These are phyloP conservation scores for Rhizopus sp. DNA, from an alignment of 371 early-diverging fungal species.

Conservation along the genomic window DNA sequence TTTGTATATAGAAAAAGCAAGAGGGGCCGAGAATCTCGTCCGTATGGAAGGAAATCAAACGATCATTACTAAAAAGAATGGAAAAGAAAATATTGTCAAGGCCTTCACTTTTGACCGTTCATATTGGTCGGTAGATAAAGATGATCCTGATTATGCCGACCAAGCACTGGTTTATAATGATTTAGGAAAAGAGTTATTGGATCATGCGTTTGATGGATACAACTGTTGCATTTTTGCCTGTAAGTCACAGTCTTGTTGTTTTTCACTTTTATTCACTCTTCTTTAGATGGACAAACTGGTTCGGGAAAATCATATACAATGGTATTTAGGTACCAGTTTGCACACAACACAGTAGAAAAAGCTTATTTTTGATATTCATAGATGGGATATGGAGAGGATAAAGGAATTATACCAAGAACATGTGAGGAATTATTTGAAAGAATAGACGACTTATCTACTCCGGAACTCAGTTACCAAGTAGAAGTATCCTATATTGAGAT, in stretches of 20 bases:
- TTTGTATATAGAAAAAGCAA: constrained; percentile 49
- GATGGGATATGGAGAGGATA: constrained; percentile 71
- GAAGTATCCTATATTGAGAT: constrained; percentile 86
- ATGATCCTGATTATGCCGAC: constrained; percentile 63
- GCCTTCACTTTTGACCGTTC: constrained; percentile 81
- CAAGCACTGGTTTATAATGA: constrained; percentile 81
- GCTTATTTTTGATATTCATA: constrained; percentile 13
- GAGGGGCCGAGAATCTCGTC: constrained; percentile 58
- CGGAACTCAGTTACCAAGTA: constrained; percentile 62
- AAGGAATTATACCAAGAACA: constrained; percentile 82
- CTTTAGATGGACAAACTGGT: constrained; percentile 81
- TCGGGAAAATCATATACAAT: constrained; percentile 81
- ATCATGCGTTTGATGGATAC: constrained; percentile 86
- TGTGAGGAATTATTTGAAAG: constrained; percentile 76
- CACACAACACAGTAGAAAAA: constrained; percentile 3
- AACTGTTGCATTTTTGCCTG: constrained; percentile 87
- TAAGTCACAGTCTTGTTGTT: constrained; percentile 30
- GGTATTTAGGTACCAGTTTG: constrained; percentile 33
- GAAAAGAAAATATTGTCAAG: constrained; percentile 43
- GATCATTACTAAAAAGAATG: constrained; percentile 44
- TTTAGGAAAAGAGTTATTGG: constrained; percentile 72
- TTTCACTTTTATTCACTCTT: background rate
- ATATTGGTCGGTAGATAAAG: constrained; percentile 75
- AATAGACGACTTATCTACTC: constrained; percentile 43
- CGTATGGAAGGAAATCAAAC: constrained; percentile 72